Percentiles rank a stretch among this genome's conserved stretches.
Conservation (phyloP, 2,329 filamentous ascomycete species). For the Endothia cerciana region DNA sequence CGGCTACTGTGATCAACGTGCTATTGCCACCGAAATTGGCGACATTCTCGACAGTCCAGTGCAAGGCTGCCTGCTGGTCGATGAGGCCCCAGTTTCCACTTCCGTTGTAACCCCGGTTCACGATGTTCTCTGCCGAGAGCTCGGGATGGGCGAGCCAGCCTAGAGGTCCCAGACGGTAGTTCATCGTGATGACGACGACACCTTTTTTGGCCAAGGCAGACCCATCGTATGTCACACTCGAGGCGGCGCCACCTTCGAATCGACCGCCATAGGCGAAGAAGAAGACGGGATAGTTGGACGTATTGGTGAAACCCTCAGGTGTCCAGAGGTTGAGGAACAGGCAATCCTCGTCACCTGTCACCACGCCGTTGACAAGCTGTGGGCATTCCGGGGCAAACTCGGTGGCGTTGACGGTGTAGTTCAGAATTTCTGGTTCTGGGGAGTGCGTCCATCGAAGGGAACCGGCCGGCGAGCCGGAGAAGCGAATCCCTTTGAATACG, state of each 20-base stretch:
- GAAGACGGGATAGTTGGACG: conserved; percentile 44
- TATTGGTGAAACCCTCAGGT: conserved; percentile 53
- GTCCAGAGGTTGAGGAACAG: conserved; percentile 69
- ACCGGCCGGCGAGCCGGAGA: conserved; percentile 31
- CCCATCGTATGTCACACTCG: conserved; percentile 55
- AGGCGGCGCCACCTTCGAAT: conserved; percentile 47
- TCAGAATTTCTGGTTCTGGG: conserved; percentile 25
- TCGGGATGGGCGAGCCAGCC: conserved; percentile 71
- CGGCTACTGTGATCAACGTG: conserved; percentile 67
- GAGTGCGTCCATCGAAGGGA: conserved; percentile 30
- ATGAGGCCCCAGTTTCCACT: conserved; percentile 70
- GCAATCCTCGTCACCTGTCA: conserved; percentile 63
- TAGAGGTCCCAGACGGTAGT: conserved; percentile 75
- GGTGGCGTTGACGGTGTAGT: conserved; percentile 18
- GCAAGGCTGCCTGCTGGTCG: conserved; percentile 69
- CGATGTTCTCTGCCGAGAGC: conserved; percentile 38
- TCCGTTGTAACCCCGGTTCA: neutral
- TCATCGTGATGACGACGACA: conserved; percentile 74
- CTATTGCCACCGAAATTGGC: conserved; percentile 70
- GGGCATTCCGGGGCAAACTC: conserved; percentile 13
- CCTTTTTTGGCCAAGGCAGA: conserved; percentile 60
- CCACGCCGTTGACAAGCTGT: conserved; percentile 4
- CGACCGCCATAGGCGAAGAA: conserved; percentile 53
- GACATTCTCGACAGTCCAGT: conserved; percentile 73
- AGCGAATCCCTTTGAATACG: conserved; percentile 36